Conservation (phyloP, 139 green algal genomes). For the Chlamydomonas schloesseri region DNA sequence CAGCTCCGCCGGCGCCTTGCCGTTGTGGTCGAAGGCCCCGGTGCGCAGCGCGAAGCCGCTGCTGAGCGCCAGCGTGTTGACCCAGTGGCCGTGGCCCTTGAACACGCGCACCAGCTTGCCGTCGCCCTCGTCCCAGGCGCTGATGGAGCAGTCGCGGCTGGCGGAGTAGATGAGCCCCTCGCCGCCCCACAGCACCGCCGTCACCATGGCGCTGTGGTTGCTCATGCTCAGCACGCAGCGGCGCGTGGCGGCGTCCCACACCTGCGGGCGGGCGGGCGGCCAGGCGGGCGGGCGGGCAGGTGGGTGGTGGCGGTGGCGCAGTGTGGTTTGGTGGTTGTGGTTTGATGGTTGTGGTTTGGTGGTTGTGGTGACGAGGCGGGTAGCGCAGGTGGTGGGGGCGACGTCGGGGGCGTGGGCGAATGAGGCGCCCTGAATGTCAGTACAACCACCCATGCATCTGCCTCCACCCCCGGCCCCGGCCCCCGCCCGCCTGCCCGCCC, state of each 20-base stretch:
- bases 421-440: too few species aligned
- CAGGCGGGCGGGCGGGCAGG: too few species aligned
- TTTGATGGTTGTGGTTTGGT: too few species aligned
- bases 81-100: constrained; percentile 97
- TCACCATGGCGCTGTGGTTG: constrained; percentile 54
- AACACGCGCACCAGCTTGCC: constrained; percentile 86
- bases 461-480: too few species aligned
- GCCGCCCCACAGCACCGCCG: constrained; percentile 90
- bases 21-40: constrained; percentile 93
- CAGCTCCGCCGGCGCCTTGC: constrained; percentile 58
- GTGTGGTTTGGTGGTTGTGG: too few species aligned
- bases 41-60: constrained; percentile 90
- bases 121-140: constrained; percentile 87
- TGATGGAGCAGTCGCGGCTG: constrained; percentile 88
- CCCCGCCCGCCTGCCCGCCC: too few species aligned
- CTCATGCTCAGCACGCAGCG: constrained; percentile 58
- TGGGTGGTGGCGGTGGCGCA: too few species aligned
- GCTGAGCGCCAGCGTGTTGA: constrained; percentile 96
- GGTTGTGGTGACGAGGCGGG: too few species aligned
- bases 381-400: too few species aligned
- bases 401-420: too few species aligned
- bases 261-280: background rate
- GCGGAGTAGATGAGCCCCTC: constrained; percentile 93
- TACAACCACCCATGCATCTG: too few species aligned
- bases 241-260: constrained; percentile 64